phyloP scores from a whole-genome alignment of 805 yeast species.

The Phaffomyces thermotolerans region DNA sequence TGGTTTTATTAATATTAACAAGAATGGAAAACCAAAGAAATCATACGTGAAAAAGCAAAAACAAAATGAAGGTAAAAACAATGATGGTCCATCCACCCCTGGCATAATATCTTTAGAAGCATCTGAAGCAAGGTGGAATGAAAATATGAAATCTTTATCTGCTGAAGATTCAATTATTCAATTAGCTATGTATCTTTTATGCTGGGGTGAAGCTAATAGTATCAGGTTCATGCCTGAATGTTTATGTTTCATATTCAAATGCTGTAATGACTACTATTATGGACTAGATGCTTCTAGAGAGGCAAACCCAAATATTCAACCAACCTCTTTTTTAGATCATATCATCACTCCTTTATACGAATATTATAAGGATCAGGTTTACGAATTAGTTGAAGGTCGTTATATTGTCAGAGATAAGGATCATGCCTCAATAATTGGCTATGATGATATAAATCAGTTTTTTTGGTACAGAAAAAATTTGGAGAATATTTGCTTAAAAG shows the following conservation, averaged over 20 bases:
- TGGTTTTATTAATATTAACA: constrained; percentile 28
- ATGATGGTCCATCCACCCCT: neutral
- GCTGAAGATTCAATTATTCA: constrained; percentile 55
- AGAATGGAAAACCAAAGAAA: constrained; percentile 21
- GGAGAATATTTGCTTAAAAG: constrained; percentile 42
- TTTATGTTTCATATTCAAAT: constrained; percentile 73
- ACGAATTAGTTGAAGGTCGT: constrained; percentile 35
- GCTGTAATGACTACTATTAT: constrained; percentile 63
- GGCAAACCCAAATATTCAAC: constrained; percentile 23
- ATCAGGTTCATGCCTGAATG: constrained; percentile 87
- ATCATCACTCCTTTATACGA: constrained; percentile 68
- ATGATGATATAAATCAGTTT: constrained; percentile 83
- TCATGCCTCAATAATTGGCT: constrained; percentile 67
- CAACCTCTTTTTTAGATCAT: constrained; percentile 49
- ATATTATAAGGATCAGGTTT: constrained; percentile 50
- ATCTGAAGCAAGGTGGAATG: constrained; percentile 44
- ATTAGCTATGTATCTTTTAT: constrained; percentile 57
- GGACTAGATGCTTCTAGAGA: constrained; percentile 34
- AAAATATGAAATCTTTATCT: constrained; percentile 40
- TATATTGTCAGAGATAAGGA: constrained; percentile 48
- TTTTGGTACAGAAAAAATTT: constrained; percentile 79
- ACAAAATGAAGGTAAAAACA: neutral
- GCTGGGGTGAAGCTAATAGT: constrained; percentile 92
- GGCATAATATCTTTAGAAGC: constrained; percentile 27
- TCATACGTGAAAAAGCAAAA: constrained; percentile 6